phyloP scores from a whole-genome alignment of 306 rosid genomes.

The apple (Malus domestica) region DNA sequence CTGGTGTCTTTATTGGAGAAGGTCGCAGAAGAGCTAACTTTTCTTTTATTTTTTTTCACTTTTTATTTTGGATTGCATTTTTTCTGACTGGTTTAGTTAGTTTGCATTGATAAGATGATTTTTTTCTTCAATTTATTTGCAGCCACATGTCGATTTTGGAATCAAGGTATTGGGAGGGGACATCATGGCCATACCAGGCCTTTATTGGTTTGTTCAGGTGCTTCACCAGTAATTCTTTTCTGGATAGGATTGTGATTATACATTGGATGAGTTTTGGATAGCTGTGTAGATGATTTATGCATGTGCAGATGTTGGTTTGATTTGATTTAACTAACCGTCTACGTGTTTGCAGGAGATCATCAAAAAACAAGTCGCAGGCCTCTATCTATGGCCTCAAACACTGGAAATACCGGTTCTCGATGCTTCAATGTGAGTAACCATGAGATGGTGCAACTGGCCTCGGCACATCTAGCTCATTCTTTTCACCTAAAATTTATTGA shows the following conservation, averaged over 20 bases:
- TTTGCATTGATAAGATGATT: neutral
- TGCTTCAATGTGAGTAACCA: conserved; percentile 58
- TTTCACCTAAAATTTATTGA: neutral
- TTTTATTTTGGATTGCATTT: neutral
- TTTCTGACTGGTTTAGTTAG: neutral
- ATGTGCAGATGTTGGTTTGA: neutral
- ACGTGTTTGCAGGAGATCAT: conserved; percentile 54
- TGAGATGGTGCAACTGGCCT: conserved; percentile 3
- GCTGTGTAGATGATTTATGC: neutral
- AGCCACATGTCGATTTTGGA: conserved; percentile 94
- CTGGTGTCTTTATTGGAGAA: conserved; percentile 77
- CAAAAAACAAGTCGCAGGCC: conserved; percentile 64
- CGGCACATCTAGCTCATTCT: neutral
- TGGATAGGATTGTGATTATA: conserved; percentile 3
- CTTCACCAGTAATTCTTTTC: conserved; percentile 30
- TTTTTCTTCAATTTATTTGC: conserved; percentile 16
- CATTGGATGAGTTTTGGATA: conserved; percentile 4
- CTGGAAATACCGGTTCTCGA: conserved; percentile 72
- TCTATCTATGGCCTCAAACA: conserved; percentile 85
- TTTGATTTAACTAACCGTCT: conserved; percentile 15
- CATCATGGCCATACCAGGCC: conserved; percentile 83
- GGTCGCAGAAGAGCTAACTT: conserved; percentile 24
- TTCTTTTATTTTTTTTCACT: neutral
- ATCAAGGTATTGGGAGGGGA: conserved; percentile 80
- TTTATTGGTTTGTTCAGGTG: conserved; percentile 83